A percentile compares a stretch with the other conserved stretches of the same genome.
Conservation (phyloP, 2,329 filamentous ascomycete species). For the Colletotrichum plurivorum region DNA sequence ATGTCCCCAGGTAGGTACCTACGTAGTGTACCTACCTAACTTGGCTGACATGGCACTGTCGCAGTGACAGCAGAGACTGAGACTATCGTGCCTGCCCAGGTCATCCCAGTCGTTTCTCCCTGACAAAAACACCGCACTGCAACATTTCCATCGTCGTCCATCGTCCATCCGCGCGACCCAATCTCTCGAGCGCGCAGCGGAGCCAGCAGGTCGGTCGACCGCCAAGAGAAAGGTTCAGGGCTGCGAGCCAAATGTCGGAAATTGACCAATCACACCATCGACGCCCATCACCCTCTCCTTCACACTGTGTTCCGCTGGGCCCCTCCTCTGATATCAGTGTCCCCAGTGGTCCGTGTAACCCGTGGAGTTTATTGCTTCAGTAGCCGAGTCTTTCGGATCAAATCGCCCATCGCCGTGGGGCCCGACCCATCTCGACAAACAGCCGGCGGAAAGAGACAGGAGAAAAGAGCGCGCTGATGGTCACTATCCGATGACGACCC, state of each 20-base stretch:
- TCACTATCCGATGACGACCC: not conserved
- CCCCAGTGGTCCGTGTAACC: slow-evolving; percentile 6
- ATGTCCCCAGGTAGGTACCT: no score
- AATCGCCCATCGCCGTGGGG: slow-evolving; percentile 16
- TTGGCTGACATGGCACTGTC: no score
- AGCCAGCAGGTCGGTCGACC: slow-evolving; percentile 11
- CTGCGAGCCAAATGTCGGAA: slow-evolving; percentile 15
- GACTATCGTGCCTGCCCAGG: no score
- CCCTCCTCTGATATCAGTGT: slow-evolving; percentile 1
- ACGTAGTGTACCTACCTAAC: no score
- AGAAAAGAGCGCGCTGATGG: not conserved
- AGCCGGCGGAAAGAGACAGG: not conserved
- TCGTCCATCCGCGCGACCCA: not conserved
- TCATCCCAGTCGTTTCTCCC: no score
- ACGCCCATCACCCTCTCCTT: not conserved
- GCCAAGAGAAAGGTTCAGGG: slow-evolving; percentile 1
- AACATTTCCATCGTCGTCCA: no score
- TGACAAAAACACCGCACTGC: no score
- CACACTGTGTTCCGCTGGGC: slow-evolving; percentile 19
- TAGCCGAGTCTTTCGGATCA: slow-evolving; percentile 9
- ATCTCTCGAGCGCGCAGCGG: not conserved
- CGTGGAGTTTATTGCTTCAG: slow-evolving; percentile 26
- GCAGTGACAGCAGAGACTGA: no score
- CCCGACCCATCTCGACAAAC: slow-evolving; percentile 9
- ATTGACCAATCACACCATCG: slow-evolving; percentile 32